These are phyloP conservation scores for Saccharomyces uvarum DNA, from an alignment of 1,139 yeast species.

Conservation along the genomic window DNA sequence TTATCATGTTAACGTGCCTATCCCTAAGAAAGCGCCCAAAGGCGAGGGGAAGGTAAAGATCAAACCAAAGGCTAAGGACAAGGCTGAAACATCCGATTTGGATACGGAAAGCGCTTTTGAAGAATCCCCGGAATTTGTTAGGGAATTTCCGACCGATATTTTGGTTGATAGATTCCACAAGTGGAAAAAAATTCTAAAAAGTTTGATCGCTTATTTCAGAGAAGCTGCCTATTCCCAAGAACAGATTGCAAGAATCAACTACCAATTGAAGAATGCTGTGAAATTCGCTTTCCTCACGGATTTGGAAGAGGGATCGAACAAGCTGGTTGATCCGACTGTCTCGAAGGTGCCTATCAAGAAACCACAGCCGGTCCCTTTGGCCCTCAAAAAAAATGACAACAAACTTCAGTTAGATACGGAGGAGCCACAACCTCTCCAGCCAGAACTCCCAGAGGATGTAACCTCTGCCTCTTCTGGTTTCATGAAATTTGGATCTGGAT, in stretches of 20 bases:
- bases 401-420: background rate
- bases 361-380: conserved; percentile 16
- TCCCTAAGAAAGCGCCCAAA: conserved; percentile 16
- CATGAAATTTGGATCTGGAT: conserved; percentile 41
- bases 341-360: conserved; percentile 13
- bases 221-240: conserved; percentile 59
- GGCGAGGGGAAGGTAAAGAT: background rate
- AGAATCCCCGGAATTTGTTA: conserved; percentile 13
- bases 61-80: background rate
- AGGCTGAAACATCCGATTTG: conserved; percentile 5
- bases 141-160: conserved; percentile 34
- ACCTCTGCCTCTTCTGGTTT: conserved; percentile 38
- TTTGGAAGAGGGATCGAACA: conserved; percentile 24
- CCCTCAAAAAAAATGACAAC: conserved; percentile 5
- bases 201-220: conserved; percentile 50
- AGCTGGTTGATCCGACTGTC: conserved; percentile 28
- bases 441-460: conserved; percentile 12
- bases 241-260: conserved; percentile 55
- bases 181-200: conserved; percentile 61
- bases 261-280: conserved; percentile 51
- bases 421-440: conserved; percentile 4
- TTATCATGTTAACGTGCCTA: conserved; percentile 31
- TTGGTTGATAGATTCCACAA: conserved; percentile 48
- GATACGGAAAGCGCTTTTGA: conserved; percentile 3
- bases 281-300: conserved; percentile 45